Evolutionary conservation across 768 basidiomycete species (phyloP).

Genomic region (Leccinum broughii): DNA sequence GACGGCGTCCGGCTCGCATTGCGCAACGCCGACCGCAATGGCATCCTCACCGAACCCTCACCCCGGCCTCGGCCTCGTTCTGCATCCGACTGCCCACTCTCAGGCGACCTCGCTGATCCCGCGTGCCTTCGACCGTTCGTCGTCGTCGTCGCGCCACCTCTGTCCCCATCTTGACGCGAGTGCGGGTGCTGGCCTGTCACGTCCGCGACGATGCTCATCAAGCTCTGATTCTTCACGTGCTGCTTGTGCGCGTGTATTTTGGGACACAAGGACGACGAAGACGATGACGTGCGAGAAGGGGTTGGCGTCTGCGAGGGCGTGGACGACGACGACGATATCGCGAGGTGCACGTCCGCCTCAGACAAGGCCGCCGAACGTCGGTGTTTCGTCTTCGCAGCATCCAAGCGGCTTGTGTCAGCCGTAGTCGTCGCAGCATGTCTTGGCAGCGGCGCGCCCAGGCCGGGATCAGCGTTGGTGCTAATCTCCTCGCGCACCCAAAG

Average conservation of each 20-base stretch:
- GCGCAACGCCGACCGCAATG: conserved; percentile 64
- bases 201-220: conserved; percentile 72
- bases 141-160: too few species aligned
- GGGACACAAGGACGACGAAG: background rate
- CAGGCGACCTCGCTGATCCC: conserved; percentile 1
- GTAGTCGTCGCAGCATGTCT: background rate
- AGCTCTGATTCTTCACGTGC: conserved; percentile 32
- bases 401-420: background rate
- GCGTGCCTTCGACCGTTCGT: background rate
- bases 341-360: background rate
- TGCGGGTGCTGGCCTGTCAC: conserved; percentile 43
- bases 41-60: conserved; percentile 42
- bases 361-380: conserved; percentile 23
- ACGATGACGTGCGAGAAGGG: background rate
- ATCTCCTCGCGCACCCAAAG: too few species aligned
- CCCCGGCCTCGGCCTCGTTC: background rate
- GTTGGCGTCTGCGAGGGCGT: background rate
- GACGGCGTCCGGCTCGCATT: conserved; percentile 52
- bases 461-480: background rate
- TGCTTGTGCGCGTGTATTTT: conserved; percentile 12
- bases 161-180: conserved; percentile 22
- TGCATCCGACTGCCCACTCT: background rate
- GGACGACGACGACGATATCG: background rate
- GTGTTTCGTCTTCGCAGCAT: background rate
- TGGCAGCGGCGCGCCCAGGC: background rate